Base-by-base conservation (phyloP, 495 filamentous ascomycete genomes). In the Aspergillus funiculosus region DNA sequence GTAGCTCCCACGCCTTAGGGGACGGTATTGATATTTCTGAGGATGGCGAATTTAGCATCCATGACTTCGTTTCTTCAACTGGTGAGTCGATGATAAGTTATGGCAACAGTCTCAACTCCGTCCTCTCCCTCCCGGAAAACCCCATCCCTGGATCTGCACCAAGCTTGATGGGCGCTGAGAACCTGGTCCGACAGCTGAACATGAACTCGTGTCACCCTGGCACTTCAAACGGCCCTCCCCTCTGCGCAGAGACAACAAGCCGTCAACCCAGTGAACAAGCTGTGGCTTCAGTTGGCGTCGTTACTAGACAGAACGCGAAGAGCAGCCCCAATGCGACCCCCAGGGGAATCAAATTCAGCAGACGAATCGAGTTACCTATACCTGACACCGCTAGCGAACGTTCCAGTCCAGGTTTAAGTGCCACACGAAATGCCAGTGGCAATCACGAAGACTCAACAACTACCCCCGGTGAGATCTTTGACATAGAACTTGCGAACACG, bases 131-230 rank as follows among this genome's bases (percentile, higher is more conserved):
- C 52, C 65, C 67, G 39, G 58, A 62, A 45, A 52, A 65, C 50
- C 61, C 62, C 13, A 55, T 68, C 46, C 56, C 59, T 42, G 64
- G 63, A 46, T 67, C 67, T 34, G 74, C 75, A 37, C 61, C 78
- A 25, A 86, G 82, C 60, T 65, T 86, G 25, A 72, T 80, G 49
- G 83, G 81, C 28, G 75, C 83, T 40, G 82, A 85, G 63, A 81
- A 77, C 8, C 62, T 85, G 48, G 79, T 87, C 50, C 72, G 78
- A 50, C 74, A 80, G 52, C 64, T 87, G 40, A 75, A 85, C 51
- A 84, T 86, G 80, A 74, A 75, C 43, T 83, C 82, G 39, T 64
- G 60, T 50, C 54, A 60, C 53, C 63, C 65, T 58, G 46, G 54
- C 40, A 55, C 56, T 17, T 58, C 52, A 35, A 49, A 45, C 48